Percentiles rank a stretch among this genome's conserved stretches.
Conservation (phyloP, 2,329 filamentous ascomycete genomes). For the Juglanconis juglandina region DNA sequence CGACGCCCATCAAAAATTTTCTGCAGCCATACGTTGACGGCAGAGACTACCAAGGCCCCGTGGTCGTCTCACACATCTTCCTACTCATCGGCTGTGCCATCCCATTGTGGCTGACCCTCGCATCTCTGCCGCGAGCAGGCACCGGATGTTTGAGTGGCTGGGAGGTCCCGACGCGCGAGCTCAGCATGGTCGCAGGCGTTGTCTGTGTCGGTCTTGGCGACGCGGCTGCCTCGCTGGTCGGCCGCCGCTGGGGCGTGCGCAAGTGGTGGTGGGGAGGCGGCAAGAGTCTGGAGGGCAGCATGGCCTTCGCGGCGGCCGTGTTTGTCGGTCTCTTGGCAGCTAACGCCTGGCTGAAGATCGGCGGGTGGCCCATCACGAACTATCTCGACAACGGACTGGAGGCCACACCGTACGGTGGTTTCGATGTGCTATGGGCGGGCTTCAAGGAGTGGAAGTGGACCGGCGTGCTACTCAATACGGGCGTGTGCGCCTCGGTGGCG, state of each 20-base stretch:
- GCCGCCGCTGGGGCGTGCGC: constrained; percentile 75
- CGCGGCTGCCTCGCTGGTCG: constrained; percentile 86
- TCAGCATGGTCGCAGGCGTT: constrained; percentile 88
- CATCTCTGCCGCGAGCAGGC: constrained; percentile 59
- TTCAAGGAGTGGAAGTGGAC: constrained; percentile 24
- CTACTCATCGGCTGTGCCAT: constrained; percentile 92
- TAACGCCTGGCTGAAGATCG: constrained; percentile 70
- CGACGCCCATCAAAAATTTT: constrained; percentile 80
- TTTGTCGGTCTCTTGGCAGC: constrained; percentile 68
- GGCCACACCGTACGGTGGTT: not conserved
- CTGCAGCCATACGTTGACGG: constrained; percentile 93
- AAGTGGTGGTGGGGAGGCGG: constrained; percentile 98
- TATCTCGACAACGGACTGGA: constrained; percentile 37
- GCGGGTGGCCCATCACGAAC: constrained; percentile 73
- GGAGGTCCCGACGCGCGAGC: constrained; percentile 70
- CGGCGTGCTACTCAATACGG: constrained; percentile 70
- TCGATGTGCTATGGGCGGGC: not conserved
- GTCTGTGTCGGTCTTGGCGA: constrained; percentile 95
- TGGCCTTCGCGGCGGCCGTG: constrained; percentile 80
- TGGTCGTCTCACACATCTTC: constrained; percentile 95
- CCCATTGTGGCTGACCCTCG: constrained; percentile 84
- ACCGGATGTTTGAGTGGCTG: constrained; percentile 62
- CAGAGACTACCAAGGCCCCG: constrained; percentile 84
- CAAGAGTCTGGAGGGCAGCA: constrained; percentile 85
- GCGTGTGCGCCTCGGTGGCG: constrained; percentile 71